Evolutionary conservation across 805 yeast genomes (phyloP), one percentile per base, ranked within the genome.

Genomic region (Saccharomycopsis lassenensis): DNA sequence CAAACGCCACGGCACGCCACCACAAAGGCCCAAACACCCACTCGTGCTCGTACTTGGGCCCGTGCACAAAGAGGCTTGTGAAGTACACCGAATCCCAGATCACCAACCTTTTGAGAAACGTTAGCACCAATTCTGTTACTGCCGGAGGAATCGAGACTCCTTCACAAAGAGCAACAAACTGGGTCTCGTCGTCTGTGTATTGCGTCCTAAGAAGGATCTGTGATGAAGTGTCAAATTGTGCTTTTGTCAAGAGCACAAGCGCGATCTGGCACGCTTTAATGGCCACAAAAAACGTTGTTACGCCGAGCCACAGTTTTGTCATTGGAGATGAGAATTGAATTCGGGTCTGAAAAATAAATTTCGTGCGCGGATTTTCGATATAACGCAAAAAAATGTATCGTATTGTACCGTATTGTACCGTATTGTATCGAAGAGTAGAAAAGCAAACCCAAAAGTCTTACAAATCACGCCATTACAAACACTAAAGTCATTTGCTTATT

Each of bases 71-170:
- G 37, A 77, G 53, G 30, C 75, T 72, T 11, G 69, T 54, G 50
- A 81, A 86, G 55, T 77, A 86, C 0, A 86, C 91, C 1, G 77
- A 66, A 54, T 89, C 98, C 97, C 97, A 89, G 3, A 76, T 66
- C 18, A 82, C 58, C 4, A 84, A 61, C 37, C 69, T 73, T 35
- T 69, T 62, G 35, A 73, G 50, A 1, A 74, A 31, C n/a, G 48
- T 4, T 48, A 24, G 7, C 32, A 10, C 7, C 23, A 15, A 27
- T 28, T 35, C 4, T 14, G 26, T 21, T 5, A 20, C 8, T 23
- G 8, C 26, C 14, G 7, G 7, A 26, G 7, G 7, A 26, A 26
- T 26, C 7, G 7, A 26, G 14, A 3, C n/a, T n/a, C 11, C n/a
- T 12, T 7, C 6, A 12, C 15, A 10, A 15, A 16, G 7, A 18